Base-by-base conservation (phyloP, 192 early-diverging fungal species). In the Cetraspora pellucida region DNA sequence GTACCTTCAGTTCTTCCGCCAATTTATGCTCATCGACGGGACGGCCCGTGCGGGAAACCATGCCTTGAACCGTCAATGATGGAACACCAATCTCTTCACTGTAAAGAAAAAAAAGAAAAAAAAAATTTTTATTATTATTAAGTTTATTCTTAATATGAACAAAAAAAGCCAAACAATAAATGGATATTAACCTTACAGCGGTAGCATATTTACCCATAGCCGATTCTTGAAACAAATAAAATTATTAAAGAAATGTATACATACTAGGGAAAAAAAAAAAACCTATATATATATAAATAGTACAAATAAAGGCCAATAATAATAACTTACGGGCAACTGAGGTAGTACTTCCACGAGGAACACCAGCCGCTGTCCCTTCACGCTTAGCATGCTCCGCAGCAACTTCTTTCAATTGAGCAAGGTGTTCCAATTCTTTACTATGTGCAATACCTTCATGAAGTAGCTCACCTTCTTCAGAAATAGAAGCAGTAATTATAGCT, bases 181-280 rank as follows among this genome's bases (percentile, higher is more conserved):
- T 23, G 5, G 19, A 25, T 59, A n/a, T 59, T 27, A 59, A 59
- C 58, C 58, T 59, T n/a, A 66, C 21, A 16, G 71, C 71, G 2
- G 71, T 72, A 2, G 54, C 49, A 50, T 72, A 72, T 72, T 72
- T 72, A 0, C 71, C 57, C 14, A 72, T 10, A 19, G 71, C 71
- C 17, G 31, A 45, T 44, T 72, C 71, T 72, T 19, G 16, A 54
- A 54, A 59, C 6, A 59, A 25, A 25, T 23, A 58, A 23, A 25
- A 59, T 59, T 3, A 23, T 25, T 59, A 54, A 54, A 54, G 19
- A 11, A 43, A 66, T 9, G 21, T 44, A 43, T 13, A 54, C 16
- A n/a, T n/a, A 6, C 6, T 17, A 67, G 31, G 16, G 21, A 1
- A n/a, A 60, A 61, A 61, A 28, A 61, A 61, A 2, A 61, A 28